Evolutionary conservation across 2,329 filamentous ascomycete genomes (phyloP).

Genomic region (Sporothrix humicola): DNA sequence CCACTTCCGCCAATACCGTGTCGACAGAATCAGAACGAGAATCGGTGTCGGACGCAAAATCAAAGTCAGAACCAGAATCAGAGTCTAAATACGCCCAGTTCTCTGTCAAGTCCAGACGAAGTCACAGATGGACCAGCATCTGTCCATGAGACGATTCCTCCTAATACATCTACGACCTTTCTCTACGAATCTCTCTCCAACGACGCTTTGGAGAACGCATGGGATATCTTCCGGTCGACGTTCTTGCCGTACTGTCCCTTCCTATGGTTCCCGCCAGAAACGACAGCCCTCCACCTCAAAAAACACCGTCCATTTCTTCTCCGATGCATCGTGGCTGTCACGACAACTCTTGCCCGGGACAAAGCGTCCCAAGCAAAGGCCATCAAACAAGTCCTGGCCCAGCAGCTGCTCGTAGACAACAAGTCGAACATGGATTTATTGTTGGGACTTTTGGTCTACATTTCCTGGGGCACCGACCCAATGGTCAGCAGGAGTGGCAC

Average conservation of each 20-base stretch:
- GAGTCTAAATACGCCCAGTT: background rate
- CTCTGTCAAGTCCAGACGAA: slow-evolving; percentile 1
- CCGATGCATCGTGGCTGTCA: slow-evolving; percentile 55
- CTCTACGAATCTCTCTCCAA: slow-evolving; percentile 2
- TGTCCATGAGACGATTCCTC: too few species aligned
- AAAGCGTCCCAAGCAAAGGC: slow-evolving; percentile 50
- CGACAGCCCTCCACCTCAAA: slow-evolving; percentile 49
- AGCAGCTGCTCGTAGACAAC: slow-evolving; percentile 52
- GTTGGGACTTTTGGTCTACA: slow-evolving; percentile 54
- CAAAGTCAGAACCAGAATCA: background rate
- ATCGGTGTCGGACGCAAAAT: background rate
- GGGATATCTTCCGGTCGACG: slow-evolving; percentile 48
- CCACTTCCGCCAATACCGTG: background rate
- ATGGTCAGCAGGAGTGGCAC: slow-evolving; percentile 40
- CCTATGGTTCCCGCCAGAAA: slow-evolving; percentile 48
- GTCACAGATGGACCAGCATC: too few species aligned
- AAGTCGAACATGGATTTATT: slow-evolving; percentile 11
- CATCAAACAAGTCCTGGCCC: slow-evolving; percentile 52
- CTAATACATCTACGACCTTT: background rate
- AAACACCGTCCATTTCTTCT: slow-evolving; percentile 58
- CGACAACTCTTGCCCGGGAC: slow-evolving; percentile 50
- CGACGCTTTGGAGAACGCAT: slow-evolving; percentile 7
- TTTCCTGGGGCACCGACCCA: slow-evolving; percentile 48
- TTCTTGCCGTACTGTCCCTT: slow-evolving; percentile 42
- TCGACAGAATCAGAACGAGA: background rate